These are phyloP conservation scores for Plenodomus biglobosus DNA, from an alignment of 2,329 filamentous ascomycete species.

Conservation along the genomic window DNA sequence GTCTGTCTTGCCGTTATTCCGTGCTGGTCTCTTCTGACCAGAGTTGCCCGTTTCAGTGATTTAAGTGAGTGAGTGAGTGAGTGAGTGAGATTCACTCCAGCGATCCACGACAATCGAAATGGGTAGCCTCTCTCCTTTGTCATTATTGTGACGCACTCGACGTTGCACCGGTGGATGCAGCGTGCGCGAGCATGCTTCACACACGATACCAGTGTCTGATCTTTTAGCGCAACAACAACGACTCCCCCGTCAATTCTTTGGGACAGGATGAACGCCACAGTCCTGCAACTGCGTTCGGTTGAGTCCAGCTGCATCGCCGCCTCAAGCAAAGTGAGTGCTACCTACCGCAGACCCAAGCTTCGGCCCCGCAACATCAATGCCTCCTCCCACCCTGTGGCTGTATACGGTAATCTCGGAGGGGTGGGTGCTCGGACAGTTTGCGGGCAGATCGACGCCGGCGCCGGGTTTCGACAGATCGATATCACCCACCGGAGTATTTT, in stretches of 20 bases:
- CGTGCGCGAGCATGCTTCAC: neutral
- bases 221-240: neutral
- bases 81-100: too few relatives aligned
- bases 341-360: conserved; percentile 27
- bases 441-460: conserved; percentile 38
- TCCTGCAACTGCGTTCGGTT: neutral
- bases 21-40: neutral
- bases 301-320: neutral
- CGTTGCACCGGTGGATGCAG: too few relatives aligned
- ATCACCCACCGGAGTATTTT: conserved; percentile 42
- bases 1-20: conserved; percentile 1
- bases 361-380: conserved; percentile 35
- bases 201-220: neutral
- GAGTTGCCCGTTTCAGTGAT: too few relatives aligned
- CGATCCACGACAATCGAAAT: too few relatives aligned
- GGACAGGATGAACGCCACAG: neutral
- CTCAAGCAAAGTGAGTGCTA: conserved; percentile 19
- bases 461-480: conserved; percentile 31
- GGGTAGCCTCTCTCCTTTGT: too few relatives aligned
- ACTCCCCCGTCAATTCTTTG: neutral
- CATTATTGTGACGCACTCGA: too few relatives aligned
- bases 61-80: too few relatives aligned
- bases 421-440: conserved; percentile 39
- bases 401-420: conserved; percentile 31
- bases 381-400: conserved; percentile 15